Evolutionary conservation across 129 eudicot genomes (phyloP).

Genomic region (Lonicera japonica): DNA sequence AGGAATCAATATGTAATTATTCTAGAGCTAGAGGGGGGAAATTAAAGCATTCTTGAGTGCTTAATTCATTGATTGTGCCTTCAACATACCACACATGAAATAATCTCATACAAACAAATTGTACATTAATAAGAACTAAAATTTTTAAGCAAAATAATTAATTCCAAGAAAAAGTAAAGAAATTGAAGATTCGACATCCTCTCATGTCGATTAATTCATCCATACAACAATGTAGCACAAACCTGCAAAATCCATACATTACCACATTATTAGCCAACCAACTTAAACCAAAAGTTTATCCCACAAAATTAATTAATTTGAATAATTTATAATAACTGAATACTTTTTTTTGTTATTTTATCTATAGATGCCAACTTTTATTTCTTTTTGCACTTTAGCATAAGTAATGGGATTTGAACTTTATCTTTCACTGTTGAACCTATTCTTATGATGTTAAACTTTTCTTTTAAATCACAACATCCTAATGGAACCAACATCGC

Average conservation of each 20-base stretch:
- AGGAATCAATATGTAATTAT: neutral
- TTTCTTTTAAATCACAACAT: too few relatives aligned
- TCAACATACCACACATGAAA: conserved; percentile 10
- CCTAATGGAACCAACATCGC: too few relatives aligned
- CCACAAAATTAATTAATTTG: neutral
- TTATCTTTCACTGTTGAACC: too few relatives aligned
- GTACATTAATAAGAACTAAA: neutral
- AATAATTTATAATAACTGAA: neutral
- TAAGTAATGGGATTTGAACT: too few relatives aligned
- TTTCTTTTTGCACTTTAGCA: too few relatives aligned
- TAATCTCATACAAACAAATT: conserved; percentile 24
- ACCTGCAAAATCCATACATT: conserved; percentile 14
- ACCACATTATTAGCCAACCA: neutral
- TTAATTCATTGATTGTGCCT: neutral
- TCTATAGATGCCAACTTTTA: too few relatives aligned
- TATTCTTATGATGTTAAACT: too few relatives aligned
- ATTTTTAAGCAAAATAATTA: conserved; percentile 16
- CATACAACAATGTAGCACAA: conserved; percentile 14
- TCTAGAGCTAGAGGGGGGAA: neutral
- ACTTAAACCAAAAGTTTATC: too few relatives aligned
- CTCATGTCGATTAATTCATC: conserved; percentile 35
- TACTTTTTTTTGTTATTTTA: neutral
- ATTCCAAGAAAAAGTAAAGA: conserved; percentile 16
- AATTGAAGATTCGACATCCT: conserved; percentile 33
- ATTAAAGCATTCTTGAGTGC: neutral